Evolutionary conservation across 257 asterid species (phyloP).

Genomic region (Solanum paucissectum): DNA sequence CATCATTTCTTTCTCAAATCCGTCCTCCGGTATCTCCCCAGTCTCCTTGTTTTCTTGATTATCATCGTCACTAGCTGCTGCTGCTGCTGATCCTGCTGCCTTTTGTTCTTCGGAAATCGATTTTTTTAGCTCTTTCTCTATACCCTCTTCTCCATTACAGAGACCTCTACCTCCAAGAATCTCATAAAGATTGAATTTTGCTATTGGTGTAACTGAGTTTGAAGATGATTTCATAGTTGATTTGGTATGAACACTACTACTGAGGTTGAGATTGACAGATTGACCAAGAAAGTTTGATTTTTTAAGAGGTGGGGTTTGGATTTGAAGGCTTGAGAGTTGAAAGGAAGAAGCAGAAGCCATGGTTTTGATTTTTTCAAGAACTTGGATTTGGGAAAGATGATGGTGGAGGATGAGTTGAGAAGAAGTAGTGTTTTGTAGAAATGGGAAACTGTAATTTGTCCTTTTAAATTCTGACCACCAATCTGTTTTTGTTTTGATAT

Average conservation of each 20-base stretch:
- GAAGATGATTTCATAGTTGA: slow-evolving; percentile 16
- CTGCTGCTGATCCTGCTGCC: background rate
- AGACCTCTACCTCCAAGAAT: slow-evolving; percentile 81
- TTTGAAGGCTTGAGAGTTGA: slow-evolving; percentile 37
- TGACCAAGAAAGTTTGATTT: slow-evolving; percentile 61
- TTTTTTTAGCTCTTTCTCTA: slow-evolving; percentile 44
- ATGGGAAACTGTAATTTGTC: background rate
- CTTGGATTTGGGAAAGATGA: background rate
- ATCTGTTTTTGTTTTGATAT: background rate
- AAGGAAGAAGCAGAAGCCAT: slow-evolving; percentile 58
- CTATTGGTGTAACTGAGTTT: slow-evolving; percentile 14
- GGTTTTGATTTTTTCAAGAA: background rate
- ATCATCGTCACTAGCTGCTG: background rate
- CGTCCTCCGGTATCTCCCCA: slow-evolving; percentile 33
- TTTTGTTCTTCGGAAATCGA: slow-evolving; percentile 15
- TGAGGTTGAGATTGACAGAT: slow-evolving; percentile 11
- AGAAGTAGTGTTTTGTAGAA: background rate
- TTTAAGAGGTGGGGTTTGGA: slow-evolving; percentile 22
- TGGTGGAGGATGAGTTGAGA: background rate
- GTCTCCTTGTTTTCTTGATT: background rate
- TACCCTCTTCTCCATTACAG: slow-evolving; percentile 65
- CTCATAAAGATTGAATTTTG: slow-evolving; percentile 72
- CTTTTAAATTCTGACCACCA: slow-evolving; percentile 32
- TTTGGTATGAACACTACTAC: slow-evolving; percentile 4
- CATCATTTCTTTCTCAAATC: slow-evolving; percentile 64